These are phyloP conservation scores for Gonium pectorale DNA, from an alignment of 139 green algal species.

Conservation along the genomic window DNA sequence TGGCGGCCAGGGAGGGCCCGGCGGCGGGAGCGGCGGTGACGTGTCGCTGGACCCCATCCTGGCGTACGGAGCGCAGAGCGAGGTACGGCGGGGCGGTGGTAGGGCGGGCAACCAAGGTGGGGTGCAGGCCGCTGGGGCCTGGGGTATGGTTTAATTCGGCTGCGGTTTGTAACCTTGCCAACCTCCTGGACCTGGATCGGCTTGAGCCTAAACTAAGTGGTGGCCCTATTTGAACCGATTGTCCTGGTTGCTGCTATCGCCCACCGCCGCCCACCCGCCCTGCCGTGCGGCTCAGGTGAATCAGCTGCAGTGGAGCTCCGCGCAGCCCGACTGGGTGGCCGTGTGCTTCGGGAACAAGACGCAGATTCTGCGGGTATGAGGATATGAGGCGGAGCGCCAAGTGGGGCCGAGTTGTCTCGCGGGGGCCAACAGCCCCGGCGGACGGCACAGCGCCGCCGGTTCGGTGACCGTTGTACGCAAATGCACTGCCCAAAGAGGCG, in stretches of 20 bases:
- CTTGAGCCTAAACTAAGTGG: too few relatives aligned
- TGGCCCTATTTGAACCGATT: too few relatives aligned
- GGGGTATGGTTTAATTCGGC: too few relatives aligned
- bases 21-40: constrained; percentile 17
- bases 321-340: constrained; percentile 92
- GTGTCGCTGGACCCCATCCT: constrained; percentile 92
- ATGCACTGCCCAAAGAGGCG: too few relatives aligned
- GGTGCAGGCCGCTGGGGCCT: too few relatives aligned
- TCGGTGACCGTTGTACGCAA: too few relatives aligned
- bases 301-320: constrained; percentile 91
- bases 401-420: too few relatives aligned
- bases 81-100: constrained; percentile 47
- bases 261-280: background rate
- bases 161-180: too few relatives aligned
- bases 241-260: too few relatives aligned
- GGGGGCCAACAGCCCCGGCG: too few relatives aligned
- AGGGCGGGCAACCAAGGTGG: background rate
- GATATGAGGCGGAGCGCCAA: background rate
- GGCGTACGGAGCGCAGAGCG: constrained; percentile 89
- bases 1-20: background rate
- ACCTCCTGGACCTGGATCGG: too few relatives aligned
- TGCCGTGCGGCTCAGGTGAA: constrained; percentile 69
- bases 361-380: constrained; percentile 93
- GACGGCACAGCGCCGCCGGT: too few relatives aligned
- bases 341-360: constrained; percentile 91